Evolutionary conservation across 2,329 filamentous ascomycete genomes (phyloP), one percentile per base, ranked within the genome.

Genomic region (Fusarium sororula): DNA sequence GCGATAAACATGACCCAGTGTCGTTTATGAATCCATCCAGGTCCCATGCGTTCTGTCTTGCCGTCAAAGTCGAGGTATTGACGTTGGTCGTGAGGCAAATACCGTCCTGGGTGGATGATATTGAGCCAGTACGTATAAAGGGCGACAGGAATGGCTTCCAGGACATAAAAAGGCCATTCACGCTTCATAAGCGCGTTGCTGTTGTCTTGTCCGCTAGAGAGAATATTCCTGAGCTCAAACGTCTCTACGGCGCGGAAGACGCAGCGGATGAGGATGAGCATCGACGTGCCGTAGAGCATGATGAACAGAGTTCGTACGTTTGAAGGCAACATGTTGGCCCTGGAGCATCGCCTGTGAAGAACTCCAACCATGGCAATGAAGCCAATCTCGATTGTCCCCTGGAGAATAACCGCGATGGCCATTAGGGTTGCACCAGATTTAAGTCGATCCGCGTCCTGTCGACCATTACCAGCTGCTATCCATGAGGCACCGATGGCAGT

Each of bases 371-470:
- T 62, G 35, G 35, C 38, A 18, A 78, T 78, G 22, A 78, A 78
- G 22, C 45, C 76, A 32, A 76, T 13, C 32, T 78, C 76, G 11
- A 78, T 71, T 9, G 66, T 35, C 1, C 48, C 76, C 48, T 78
- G 76, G 17, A 89, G 68, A 1, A 83, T 77, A 17, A 91, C 85
- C 32, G 87, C 86, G 28, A 86, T 84, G 0, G 78, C 85, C 54
- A 92, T 83, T 3, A 91, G 78, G 0, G 86, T 83, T 67, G 91
- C 90, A 1, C 90, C 90, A 0, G 83, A 82, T 5, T 83, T 81
- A 66, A 91, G 90, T 10, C 85, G 79, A 1, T 88, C 89, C 61
- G 85, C 85, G 72, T 91, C 89, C 41, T 87, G 82, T 24, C 53
- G 63, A 4, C 76, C 76, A 24, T 75, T 73, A 1, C 68, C 76